A percentile compares a stretch with the other conserved stretches of the same genome.
Conservation (phyloP, 176 grass and related monocot species). For the Cenchrus fungigraminus region DNA sequence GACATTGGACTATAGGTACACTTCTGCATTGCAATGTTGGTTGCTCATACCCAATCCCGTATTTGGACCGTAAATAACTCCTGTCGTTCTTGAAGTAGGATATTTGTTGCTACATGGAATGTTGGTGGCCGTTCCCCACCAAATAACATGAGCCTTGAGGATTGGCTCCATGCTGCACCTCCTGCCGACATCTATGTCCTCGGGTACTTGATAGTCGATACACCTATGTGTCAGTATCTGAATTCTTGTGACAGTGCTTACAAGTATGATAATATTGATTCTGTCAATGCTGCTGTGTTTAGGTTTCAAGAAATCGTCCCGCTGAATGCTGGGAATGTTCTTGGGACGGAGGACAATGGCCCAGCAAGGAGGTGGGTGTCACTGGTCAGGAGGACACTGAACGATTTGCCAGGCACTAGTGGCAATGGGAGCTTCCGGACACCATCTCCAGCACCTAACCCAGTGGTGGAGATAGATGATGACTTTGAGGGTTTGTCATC, state of each 20-base stretch:
- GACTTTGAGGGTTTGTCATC: slow-evolving; percentile 83
- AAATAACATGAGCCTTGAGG: slow-evolving; percentile 84
- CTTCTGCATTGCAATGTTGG: neutral
- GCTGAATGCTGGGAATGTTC: slow-evolving; percentile 92
- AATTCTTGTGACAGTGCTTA: neutral
- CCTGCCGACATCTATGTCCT: slow-evolving; percentile 94
- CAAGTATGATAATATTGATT: neutral
- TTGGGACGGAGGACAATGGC: slow-evolving; percentile 96
- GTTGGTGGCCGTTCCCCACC: slow-evolving; percentile 89
- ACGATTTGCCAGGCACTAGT: slow-evolving; percentile 76
- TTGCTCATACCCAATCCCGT: neutral
- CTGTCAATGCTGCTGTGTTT: slow-evolving; percentile 3
- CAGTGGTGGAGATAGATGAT: slow-evolving; percentile 79
- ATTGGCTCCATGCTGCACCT: slow-evolving; percentile 97
- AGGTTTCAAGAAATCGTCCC: slow-evolving; percentile 99
- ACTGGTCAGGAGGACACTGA: slow-evolving; percentile 82
- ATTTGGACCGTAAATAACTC: neutral
- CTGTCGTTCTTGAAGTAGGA: slow-evolving; percentile 61
- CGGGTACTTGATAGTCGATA: slow-evolving; percentile 53
- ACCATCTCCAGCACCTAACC: slow-evolving; percentile 78
- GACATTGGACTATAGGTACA: slow-evolving; percentile 82
- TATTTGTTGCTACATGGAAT: slow-evolving; percentile 99
- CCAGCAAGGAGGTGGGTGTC: slow-evolving; percentile 96
- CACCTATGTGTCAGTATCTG: neutral
- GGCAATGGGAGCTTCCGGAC: slow-evolving; percentile 78